Conservation (phyloP, 2,329 filamentous ascomycete species). For the Ophiostoma quercus region DNA sequence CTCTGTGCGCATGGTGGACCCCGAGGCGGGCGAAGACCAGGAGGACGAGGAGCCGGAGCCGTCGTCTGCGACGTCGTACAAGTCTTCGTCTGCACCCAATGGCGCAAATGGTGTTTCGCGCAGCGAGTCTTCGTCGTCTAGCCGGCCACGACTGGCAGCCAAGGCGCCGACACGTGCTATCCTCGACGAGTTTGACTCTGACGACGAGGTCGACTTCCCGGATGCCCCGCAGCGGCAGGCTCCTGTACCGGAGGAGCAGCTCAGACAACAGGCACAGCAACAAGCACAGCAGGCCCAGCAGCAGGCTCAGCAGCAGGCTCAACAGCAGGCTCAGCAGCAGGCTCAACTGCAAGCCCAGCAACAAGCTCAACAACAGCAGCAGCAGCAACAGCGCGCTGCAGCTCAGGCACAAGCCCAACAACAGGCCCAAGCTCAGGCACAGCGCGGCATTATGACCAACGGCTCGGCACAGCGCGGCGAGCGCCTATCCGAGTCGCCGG, state of each 20-base stretch:
- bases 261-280: not conserved
- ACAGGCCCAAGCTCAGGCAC: not conserved
- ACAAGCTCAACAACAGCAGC: constrained; percentile 39
- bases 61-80: not conserved
- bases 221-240: constrained; percentile 27
- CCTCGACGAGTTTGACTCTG: constrained; percentile 65
- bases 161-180: constrained; percentile 59
- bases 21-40: constrained; percentile 41
- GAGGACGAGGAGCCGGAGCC: constrained; percentile 34
- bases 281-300: constrained; percentile 37
- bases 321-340: constrained; percentile 30
- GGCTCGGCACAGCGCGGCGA: constrained; percentile 31
- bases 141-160: constrained; percentile 52
- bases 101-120: constrained; percentile 1
- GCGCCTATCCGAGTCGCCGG: constrained; percentile 62
- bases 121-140: constrained; percentile 32
- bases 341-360: constrained; percentile 35
- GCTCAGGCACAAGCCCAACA: not conserved
- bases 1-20: constrained; percentile 55
- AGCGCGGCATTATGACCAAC: constrained; percentile 31
- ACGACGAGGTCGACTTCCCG: constrained; percentile 36
- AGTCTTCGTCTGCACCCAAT: not conserved
- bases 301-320: constrained; percentile 38
- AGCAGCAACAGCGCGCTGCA: constrained; percentile 21
- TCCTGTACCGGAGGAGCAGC: constrained; percentile 22